Conservation (phyloP, 2,329 filamentous ascomycete species). For the Phialemoniopsis sp. region DNA sequence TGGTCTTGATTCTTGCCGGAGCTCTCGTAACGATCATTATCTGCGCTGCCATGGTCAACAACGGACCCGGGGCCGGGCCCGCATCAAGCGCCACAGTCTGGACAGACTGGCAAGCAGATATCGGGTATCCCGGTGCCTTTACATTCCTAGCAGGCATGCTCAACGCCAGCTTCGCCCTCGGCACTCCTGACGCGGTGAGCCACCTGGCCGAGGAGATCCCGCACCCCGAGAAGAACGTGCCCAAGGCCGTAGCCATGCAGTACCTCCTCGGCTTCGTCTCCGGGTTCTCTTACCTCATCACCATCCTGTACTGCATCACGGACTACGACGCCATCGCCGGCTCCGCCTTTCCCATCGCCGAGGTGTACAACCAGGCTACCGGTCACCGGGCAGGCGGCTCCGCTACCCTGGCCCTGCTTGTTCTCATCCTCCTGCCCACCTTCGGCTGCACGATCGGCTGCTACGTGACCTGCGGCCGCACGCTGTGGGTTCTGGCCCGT, state of each 20-base stretch:
- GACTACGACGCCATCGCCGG: conserved; percentile 44
- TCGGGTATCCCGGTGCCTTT: conserved; percentile 35
- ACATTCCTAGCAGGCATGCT: conserved; percentile 36
- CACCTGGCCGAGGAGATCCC: conserved; percentile 65
- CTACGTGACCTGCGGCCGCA: conserved; percentile 32
- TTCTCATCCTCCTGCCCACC: conserved; percentile 33
- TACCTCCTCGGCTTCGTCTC: conserved; percentile 46
- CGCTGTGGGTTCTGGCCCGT: conserved; percentile 33
- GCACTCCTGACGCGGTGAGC: conserved; percentile 60
- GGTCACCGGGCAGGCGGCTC: conserved; percentile 41
- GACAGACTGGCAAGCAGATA: conserved; percentile 30
- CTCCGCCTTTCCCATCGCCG: conserved; percentile 58
- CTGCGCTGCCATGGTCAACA: conserved; percentile 51
- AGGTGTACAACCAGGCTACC: conserved; percentile 61
- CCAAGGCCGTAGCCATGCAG: conserved; percentile 47
- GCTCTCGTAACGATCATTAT: conserved; percentile 52
- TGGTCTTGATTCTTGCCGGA: conserved; percentile 20
- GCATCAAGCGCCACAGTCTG: conserved; percentile 32
- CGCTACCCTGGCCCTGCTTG: conserved; percentile 46
- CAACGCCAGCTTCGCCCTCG: conserved; percentile 68
- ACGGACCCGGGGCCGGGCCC: conserved; percentile 22
- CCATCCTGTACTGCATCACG: conserved; percentile 56
- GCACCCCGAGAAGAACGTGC: conserved; percentile 43
- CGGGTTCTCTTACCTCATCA: conserved; percentile 45
- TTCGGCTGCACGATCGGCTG: conserved; percentile 20